Conservation (phyloP, 2,329 filamentous ascomycete genomes). For the Apiospora marii region DNA sequence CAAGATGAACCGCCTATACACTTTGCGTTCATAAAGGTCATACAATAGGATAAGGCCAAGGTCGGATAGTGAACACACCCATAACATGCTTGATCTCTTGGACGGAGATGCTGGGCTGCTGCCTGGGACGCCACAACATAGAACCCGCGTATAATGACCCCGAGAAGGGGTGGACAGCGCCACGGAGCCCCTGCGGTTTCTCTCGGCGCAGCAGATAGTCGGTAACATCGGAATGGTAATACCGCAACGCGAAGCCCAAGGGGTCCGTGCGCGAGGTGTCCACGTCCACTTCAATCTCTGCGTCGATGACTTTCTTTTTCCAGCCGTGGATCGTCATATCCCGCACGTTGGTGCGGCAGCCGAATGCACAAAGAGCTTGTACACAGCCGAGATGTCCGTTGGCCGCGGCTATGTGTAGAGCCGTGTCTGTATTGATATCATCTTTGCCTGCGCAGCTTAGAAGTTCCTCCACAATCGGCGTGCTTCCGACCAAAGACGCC, state of each 20-base stretch:
- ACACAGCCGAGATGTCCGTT: not conserved
- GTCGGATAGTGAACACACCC: not conserved
- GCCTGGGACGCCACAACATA: not conserved
- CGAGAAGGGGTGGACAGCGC: not conserved
- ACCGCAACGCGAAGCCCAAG: not conserved
- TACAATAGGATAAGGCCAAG: not conserved
- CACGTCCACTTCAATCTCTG: not conserved
- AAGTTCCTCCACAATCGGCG: not conserved
- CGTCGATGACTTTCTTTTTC: not conserved
- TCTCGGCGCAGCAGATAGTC: not conserved
- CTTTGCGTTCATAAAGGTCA: too few relatives aligned
- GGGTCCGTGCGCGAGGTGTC: not conserved
- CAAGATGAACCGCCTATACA: too few relatives aligned
- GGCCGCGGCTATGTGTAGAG: not conserved
- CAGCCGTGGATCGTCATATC: not conserved
- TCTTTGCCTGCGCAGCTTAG: not conserved
- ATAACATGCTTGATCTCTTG: not conserved
- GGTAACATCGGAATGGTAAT: not conserved
- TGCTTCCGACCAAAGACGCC: not conserved
- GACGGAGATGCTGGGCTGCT: not conserved
- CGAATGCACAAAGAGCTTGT: not conserved
- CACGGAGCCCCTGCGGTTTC: not conserved
- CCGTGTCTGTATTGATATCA: not conserved
- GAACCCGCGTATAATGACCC: not conserved
- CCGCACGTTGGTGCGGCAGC: not conserved